Base-by-base conservation (phyloP, 2,329 filamentous ascomycete genomes). In the Fusarium beomiforme region DNA sequence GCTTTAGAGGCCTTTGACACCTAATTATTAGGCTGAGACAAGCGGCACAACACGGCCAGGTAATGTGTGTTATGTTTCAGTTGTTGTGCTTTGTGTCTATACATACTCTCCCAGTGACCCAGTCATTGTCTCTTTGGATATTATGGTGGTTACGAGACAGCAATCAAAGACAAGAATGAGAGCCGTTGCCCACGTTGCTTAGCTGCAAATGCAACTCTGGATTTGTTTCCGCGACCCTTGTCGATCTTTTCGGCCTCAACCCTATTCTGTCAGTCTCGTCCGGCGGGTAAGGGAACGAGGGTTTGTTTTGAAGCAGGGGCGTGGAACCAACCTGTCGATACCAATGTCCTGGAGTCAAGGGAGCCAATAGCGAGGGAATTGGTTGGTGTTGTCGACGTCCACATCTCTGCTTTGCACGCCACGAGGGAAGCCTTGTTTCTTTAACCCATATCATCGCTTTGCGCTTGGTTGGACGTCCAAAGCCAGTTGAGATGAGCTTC, bases 1-100 rank as follows among this genome's bases (percentile, higher is more conserved):
- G 63, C 69, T 71, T 66, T 54, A 74, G 50, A 69, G 47, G 42
- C 36, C 54, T 63, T 56, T 64, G 59, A 65, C 60, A 69, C 58
- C 75, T 73, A 76, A 75, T 76, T 74, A 73, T 56, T 56, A 51
- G 60, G 63, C 67, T 76, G 71, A 76, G 75, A 75, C 73, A 74
- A 59, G 63, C 73, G 73, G 73, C 65, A 68, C 63, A 64, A 72
- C 49, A 68, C 68, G 64, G 64, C 66, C 70, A 75, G 62, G 59
- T 66, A 59, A 75, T 61, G 51, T 60, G 64, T 69, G 72, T 74
- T 62, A 69, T 64, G 67, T 75, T 68, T 73, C 64, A 66, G 70
- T 61, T 59, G 50, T 51, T 67, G 33, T 50, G 43, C 57, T 64
- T 56, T 60, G 51, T 64, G 51, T 57, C 16, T 34, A 53, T 42